These are phyloP conservation scores for Nothophoma quercina DNA, from an alignment of 2,329 filamentous ascomycete species.

Conservation along the genomic window DNA sequence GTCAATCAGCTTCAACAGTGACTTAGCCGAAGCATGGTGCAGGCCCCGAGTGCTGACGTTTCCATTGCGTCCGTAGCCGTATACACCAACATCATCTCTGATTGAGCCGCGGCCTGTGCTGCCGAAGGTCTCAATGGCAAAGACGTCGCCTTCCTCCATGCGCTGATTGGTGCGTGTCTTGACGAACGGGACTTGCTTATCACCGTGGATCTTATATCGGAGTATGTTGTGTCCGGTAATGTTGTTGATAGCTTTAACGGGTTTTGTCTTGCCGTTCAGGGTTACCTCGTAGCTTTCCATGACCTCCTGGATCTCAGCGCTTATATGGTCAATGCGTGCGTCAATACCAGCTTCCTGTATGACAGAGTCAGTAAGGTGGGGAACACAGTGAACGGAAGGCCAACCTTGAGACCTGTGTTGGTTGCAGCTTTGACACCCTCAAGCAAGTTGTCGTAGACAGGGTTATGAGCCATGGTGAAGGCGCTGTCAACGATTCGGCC, in stretches of 20 bases:
- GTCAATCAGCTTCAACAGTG: slow-evolving; percentile 83
- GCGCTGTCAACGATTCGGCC: slow-evolving; percentile 75
- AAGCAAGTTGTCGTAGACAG: slow-evolving; percentile 71
- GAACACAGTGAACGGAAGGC: neutral
- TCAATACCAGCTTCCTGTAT: slow-evolving; percentile 84
- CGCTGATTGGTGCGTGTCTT: slow-evolving; percentile 85
- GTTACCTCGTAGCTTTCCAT: slow-evolving; percentile 94
- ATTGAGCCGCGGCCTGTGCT: slow-evolving; percentile 89
- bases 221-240: slow-evolving; percentile 91
- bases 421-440: slow-evolving; percentile 72
- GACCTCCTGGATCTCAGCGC: slow-evolving; percentile 82
- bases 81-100: slow-evolving; percentile 72
- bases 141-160: slow-evolving; percentile 96
- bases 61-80: slow-evolving; percentile 72
- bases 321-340: slow-evolving; percentile 83
- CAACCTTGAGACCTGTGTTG: slow-evolving; percentile 76
- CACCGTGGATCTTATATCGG: slow-evolving; percentile 88
- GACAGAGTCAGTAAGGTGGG: slow-evolving; percentile 8
- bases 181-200: slow-evolving; percentile 91
- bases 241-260: slow-evolving; percentile 83
- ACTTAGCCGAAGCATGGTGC: slow-evolving; percentile 80
- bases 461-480: slow-evolving; percentile 72
- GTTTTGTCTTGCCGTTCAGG: slow-evolving; percentile 76
- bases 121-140: slow-evolving; percentile 95
- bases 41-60: slow-evolving; percentile 76